Evolutionary conservation across 805 yeast genomes (phyloP).

Genomic region (Yarrowia sp.): DNA sequence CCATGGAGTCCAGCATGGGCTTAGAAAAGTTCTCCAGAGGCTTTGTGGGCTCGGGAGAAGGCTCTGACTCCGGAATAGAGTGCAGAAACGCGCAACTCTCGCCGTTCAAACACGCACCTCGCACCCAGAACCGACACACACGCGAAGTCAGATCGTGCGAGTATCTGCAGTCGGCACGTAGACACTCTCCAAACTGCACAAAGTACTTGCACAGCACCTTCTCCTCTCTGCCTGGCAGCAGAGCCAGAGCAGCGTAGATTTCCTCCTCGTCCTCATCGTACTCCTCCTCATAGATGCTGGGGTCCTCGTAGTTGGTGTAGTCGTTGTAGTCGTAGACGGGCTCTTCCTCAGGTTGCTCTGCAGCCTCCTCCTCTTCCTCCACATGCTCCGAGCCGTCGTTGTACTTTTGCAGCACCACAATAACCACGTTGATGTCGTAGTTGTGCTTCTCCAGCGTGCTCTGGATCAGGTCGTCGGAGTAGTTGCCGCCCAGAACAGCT

Average conservation of each 20-base stretch:
- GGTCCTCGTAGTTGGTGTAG: neutral
- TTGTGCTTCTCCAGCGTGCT: constrained; percentile 42
- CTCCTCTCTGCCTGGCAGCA: constrained; percentile 19
- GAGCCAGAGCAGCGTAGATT: neutral
- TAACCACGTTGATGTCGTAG: constrained; percentile 37
- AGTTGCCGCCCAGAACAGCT: constrained; percentile 38
- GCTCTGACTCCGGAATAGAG: constrained; percentile 37
- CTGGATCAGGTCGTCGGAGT: constrained; percentile 40
- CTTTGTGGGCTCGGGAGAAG: neutral
- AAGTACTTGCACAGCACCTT: constrained; percentile 45
- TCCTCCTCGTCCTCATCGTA: constrained; percentile 11
- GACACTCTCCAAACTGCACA: constrained; percentile 44
- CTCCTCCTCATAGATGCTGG: constrained; percentile 2
- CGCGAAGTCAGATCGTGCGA: constrained; percentile 46
- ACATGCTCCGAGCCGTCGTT: neutral
- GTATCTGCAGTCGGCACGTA: constrained; percentile 47
- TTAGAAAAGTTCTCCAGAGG: constrained; percentile 23
- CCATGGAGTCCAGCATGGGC: constrained; percentile 31
- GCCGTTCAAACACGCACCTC: constrained; percentile 47
- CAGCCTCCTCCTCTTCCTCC: constrained; percentile 28
- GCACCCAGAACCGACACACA: constrained; percentile 49
- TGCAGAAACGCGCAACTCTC: constrained; percentile 45
- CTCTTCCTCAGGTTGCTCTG: neutral
- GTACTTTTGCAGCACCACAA: constrained; percentile 14
- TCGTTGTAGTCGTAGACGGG: neutral